Evolutionary conservation across 768 basidiomycete species (phyloP).

Genomic region (Suillus subluteus): DNA sequence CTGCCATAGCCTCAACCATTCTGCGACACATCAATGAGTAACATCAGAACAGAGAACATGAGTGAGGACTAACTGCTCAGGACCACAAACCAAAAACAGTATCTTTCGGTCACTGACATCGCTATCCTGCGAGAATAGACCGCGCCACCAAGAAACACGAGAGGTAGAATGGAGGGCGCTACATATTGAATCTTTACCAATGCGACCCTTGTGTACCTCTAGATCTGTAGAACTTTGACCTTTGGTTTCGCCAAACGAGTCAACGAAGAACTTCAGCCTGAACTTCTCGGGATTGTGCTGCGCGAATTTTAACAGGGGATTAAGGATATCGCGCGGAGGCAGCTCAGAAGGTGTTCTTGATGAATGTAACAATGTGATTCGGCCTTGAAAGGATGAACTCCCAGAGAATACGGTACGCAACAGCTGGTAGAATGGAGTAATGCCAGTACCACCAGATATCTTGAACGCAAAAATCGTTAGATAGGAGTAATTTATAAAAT

Average conservation of each 20-base stretch:
- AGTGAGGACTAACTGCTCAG: conserved; percentile 64
- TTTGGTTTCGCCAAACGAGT: conserved; percentile 36
- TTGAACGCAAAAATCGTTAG: conserved; percentile 30
- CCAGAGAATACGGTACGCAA: conserved; percentile 55
- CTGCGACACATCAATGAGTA: conserved; percentile 38
- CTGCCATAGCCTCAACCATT: conserved; percentile 76
- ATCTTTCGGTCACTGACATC: conserved; percentile 41
- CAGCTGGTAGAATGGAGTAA: conserved; percentile 85
- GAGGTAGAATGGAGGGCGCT: conserved; percentile 39
- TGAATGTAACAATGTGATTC: conserved; percentile 74
- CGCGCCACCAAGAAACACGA: conserved; percentile 34
- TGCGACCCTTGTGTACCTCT: conserved; percentile 52
- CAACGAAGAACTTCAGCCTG: conserved; percentile 64
- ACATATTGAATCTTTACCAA: conserved; percentile 54
- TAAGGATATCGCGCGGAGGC: conserved; percentile 66
- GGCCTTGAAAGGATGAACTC: conserved; percentile 41
- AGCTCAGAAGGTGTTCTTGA: conserved; percentile 64
- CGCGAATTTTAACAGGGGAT: conserved; percentile 54
- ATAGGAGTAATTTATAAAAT: background rate
- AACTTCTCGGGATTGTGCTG: conserved; percentile 57
- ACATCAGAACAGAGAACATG: background rate
- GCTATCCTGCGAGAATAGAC: conserved; percentile 19
- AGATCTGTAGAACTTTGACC: conserved; percentile 17
- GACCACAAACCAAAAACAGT: conserved; percentile 81
- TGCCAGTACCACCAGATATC: conserved; percentile 89